These are phyloP conservation scores for Paradendryphiella salina DNA, from an alignment of 2,329 filamentous ascomycete genomes.

Conservation along the genomic window DNA sequence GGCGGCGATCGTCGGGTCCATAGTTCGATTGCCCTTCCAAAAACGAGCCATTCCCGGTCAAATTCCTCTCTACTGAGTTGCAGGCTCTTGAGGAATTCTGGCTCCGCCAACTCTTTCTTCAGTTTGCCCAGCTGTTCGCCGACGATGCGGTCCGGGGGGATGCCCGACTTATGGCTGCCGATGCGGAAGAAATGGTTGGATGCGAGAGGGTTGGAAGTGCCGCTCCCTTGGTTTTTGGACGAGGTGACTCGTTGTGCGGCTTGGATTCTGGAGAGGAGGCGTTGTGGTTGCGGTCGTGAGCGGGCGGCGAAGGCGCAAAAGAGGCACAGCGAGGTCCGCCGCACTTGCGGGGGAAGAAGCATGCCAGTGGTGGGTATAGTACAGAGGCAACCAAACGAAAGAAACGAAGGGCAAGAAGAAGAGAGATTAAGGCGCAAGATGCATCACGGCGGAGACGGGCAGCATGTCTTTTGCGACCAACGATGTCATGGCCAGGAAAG, in stretches of 20 bases:
- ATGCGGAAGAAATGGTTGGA: background rate
- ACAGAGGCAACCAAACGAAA: background rate
- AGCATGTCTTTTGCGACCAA: background rate
- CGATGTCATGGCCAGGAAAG: conserved; percentile 27
- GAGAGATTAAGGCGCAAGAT: background rate
- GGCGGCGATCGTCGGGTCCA: conserved; percentile 28
- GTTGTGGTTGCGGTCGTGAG: conserved; percentile 22
- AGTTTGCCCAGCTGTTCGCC: conserved; percentile 20
- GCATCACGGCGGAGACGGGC: background rate
- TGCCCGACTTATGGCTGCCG: background rate
- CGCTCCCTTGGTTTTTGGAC: background rate
- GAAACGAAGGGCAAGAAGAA: background rate
- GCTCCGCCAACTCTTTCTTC: conserved; percentile 18
- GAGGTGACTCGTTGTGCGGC: conserved; percentile 18
- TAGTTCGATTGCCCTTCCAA: conserved; percentile 24
- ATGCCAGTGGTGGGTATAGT: conserved; percentile 22
- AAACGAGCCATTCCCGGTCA: conserved; percentile 33
- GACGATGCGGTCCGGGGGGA: conserved; percentile 8
- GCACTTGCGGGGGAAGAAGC: conserved; percentile 32
- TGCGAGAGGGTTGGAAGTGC: conserved; percentile 1
- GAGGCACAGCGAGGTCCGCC: conserved; percentile 45
- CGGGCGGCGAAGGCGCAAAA: conserved; percentile 46
- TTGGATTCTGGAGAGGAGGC: conserved; percentile 37
- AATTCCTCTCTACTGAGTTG: conserved; percentile 31
- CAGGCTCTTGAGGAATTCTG: conserved; percentile 32